These are phyloP conservation scores for Coniochaeta prunicola DNA, from an alignment of 2,329 filamentous ascomycete species.

Conservation along the genomic window DNA sequence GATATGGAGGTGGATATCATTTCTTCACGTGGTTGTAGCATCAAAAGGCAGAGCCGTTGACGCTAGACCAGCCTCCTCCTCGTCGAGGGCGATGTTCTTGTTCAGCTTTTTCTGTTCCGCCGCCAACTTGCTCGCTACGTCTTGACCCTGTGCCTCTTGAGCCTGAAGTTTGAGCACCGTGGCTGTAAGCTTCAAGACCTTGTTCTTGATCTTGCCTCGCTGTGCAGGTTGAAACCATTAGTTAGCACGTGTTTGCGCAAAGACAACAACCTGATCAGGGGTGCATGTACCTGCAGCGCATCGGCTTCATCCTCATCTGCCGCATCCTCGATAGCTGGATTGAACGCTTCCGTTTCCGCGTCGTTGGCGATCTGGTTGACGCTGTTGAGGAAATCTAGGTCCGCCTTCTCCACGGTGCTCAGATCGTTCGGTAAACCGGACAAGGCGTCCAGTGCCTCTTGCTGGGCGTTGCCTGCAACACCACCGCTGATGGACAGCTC, in stretches of 20 bases:
- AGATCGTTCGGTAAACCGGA: slow-evolving; percentile 23
- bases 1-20: no score
- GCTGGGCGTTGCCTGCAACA: slow-evolving; percentile 24
- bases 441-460: slow-evolving; percentile 23
- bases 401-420: slow-evolving; percentile 27
- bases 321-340: slow-evolving; percentile 34
- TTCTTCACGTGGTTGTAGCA: slow-evolving; percentile 12
- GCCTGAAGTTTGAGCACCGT: slow-evolving; percentile 35
- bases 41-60: slow-evolving; percentile 27
- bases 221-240: slow-evolving; percentile 3
- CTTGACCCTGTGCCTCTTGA: slow-evolving; percentile 34
- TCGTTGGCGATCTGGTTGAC: slow-evolving; percentile 37
- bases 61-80: slow-evolving; percentile 26
- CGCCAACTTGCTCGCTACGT: slow-evolving; percentile 27
- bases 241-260: not conserved
- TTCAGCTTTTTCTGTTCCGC: slow-evolving; percentile 35
- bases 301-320: slow-evolving; percentile 23
- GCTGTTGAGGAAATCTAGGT: slow-evolving; percentile 30
- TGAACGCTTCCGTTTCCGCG: slow-evolving; percentile 37
- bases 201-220: slow-evolving; percentile 42
- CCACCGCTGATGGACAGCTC: slow-evolving; percentile 27
- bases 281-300: slow-evolving; percentile 20
- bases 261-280: not conserved
- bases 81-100: slow-evolving; percentile 35
- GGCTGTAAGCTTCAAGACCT: slow-evolving; percentile 39